Conservation (phyloP, 257 asterid species). For the Solanum lycopersicoides region DNA sequence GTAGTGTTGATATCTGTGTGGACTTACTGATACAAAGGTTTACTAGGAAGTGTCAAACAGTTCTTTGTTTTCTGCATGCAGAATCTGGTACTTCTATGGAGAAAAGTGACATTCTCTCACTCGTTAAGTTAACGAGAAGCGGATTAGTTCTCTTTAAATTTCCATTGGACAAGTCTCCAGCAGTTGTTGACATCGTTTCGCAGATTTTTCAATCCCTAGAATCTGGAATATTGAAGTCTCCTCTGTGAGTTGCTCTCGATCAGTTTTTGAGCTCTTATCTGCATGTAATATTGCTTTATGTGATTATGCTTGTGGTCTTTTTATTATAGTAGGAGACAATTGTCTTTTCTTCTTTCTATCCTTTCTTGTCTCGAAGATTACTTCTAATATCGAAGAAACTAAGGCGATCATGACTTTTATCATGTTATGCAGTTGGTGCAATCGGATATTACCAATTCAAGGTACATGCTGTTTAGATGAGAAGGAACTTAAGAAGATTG, state of each 20-base stretch:
- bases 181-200: slow-evolving; percentile 19
- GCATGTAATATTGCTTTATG: background rate
- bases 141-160: slow-evolving; percentile 32
- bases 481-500: slow-evolving; percentile 20
- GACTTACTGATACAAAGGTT: background rate
- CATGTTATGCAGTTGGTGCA: slow-evolving; percentile 35
- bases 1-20: background rate
- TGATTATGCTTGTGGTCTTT: background rate
- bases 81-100: slow-evolving; percentile 8
- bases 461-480: slow-evolving; percentile 30
- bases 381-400: background rate
- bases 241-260: slow-evolving; percentile 18
- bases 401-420: background rate
- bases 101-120: slow-evolving; percentile 21
- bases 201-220: slow-evolving; percentile 23
- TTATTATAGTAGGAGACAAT: background rate
- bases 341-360: background rate
- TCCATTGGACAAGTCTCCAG: slow-evolving; percentile 18
- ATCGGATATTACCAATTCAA: slow-evolving; percentile 43
- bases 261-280: background rate
- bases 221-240: slow-evolving; percentile 21
- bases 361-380: background rate
- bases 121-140: slow-evolving; percentile 35
- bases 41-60: background rate
- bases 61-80: background rate